Conservation (phyloP, 2,329 filamentous ascomycete species). For the Colletotrichum liriopes region DNA sequence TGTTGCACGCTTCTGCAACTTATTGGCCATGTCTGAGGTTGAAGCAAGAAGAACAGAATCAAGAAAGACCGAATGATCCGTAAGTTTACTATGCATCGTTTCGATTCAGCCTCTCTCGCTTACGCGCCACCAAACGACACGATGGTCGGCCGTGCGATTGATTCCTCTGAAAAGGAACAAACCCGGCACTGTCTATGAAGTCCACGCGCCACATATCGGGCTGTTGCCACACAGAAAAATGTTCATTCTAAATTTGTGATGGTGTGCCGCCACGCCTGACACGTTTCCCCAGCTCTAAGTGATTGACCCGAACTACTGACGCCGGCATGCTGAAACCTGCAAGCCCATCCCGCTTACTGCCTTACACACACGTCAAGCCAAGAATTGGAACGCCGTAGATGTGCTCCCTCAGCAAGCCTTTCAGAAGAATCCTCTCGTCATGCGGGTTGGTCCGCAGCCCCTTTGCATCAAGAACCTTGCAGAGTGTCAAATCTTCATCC, state of each 20-base stretch:
- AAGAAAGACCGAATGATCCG: no score
- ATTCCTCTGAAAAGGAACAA: no score
- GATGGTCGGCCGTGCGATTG: no score
- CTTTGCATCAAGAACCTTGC: slow-evolving; percentile 42
- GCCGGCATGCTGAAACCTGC: not conserved
- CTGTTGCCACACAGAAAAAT: not conserved
- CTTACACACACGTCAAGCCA: slow-evolving; percentile 10
- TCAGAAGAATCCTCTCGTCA: slow-evolving; percentile 19
- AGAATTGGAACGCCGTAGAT: slow-evolving; percentile 1
- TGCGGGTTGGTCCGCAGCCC: slow-evolving; percentile 32
- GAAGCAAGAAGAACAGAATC: no score
- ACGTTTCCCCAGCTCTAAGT: not conserved
- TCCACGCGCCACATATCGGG: no score
- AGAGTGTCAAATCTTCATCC: slow-evolving; percentile 46
- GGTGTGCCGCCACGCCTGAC: not conserved
- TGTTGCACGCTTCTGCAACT: no score
- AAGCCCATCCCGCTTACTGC: not conserved
- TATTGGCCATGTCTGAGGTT: no score
- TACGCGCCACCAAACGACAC: no score
- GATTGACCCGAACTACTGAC: not conserved
- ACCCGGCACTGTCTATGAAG: no score
- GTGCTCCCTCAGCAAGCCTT: slow-evolving; percentile 27
- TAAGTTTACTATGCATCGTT: no score
- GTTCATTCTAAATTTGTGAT: not conserved
- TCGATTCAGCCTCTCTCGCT: no score